Evolutionary conservation across 2,329 filamentous ascomycete genomes (phyloP), one percentile per base, ranked within the genome.

Genomic region (Neofusicoccum sp.): DNA sequence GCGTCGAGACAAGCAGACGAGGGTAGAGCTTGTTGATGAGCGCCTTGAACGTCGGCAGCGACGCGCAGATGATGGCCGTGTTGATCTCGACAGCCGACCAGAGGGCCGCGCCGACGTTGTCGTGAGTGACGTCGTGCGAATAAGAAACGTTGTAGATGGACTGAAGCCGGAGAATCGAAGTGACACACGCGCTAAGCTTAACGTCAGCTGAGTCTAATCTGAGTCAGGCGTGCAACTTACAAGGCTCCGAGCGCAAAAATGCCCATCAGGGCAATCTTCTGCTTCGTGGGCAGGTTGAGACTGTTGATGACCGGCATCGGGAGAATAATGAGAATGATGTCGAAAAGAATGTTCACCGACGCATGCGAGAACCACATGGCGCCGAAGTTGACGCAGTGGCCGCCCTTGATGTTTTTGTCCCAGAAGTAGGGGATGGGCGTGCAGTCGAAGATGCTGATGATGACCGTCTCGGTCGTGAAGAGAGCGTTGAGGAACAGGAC

Each of bases 181-280:
- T 64, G 8, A 75, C 56, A 8, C 67, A 71, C 31, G 71, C 74
- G 56, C 74, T 76, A 9, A 1, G 7, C 3, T 14, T 16, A n/a
- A 14, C 7, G 29, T 63, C 12, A 63, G 62, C 9, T 1, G 6
- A 44, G 16, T 36, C 14, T 14, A 3, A 28, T 7, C 34, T 41
- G 41, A 49, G 8, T 44, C 37, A 12, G 6, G 9, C 9, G 14
- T 8, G 64, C 11, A 14, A 54, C 70, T 66, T 69, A 71, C 65
- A 75, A 65, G 31, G 67, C 66, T 39, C 74, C 74, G 16, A 75
- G 65, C 12, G 71, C 72, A 60, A 75, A 76, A 2, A 75, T 68
- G 22, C 67, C 71, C 66, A 74, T 74, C 33, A 76, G 63, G 2
- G 71, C 64, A 31, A 67, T 61, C 62, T 71, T 73, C 62, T 74